These are phyloP conservation scores for Backusella parvicylindrica DNA, from an alignment of 192 early-diverging fungal genomes.

Conservation along the genomic window DNA sequence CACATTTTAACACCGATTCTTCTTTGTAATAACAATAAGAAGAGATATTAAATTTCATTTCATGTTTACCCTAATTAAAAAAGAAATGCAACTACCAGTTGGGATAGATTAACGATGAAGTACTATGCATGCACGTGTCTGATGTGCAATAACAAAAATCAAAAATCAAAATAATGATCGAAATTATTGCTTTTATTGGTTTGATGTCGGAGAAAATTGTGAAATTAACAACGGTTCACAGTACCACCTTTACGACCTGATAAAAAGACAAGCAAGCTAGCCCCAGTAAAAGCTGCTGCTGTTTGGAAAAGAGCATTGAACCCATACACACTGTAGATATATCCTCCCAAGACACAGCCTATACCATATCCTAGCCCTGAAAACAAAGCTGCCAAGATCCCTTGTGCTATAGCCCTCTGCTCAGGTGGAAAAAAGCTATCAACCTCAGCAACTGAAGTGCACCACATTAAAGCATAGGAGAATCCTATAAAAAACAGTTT, in stretches of 20 bases:
- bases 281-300: background rate
- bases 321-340: constrained; percentile 11
- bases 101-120: background rate
- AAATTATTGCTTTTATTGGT: constrained; percentile 4
- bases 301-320: background rate
- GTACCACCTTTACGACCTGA: background rate
- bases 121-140: background rate
- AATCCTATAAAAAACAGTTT: background rate
- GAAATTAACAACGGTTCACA: background rate
- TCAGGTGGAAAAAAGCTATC: constrained; percentile 23
- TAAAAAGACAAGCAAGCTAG: background rate
- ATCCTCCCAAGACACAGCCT: constrained; percentile 13
- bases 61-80: background rate
- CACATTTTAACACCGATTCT: background rate
- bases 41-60: background rate
- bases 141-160: background rate
- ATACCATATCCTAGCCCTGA: constrained; percentile 25
- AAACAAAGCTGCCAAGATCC: constrained; percentile 22
- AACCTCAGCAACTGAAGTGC: constrained; percentile 18
- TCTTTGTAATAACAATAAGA: background rate
- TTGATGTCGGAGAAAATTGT: background rate
- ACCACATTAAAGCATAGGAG: constrained; percentile 24
- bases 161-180: constrained; percentile 5
- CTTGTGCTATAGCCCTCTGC: constrained; percentile 30
- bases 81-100: background rate